Evolutionary conservation across 805 yeast species (phyloP), one percentile per base, ranked within the genome.

Genomic region (Metschnikowia aberdeeniae): DNA sequence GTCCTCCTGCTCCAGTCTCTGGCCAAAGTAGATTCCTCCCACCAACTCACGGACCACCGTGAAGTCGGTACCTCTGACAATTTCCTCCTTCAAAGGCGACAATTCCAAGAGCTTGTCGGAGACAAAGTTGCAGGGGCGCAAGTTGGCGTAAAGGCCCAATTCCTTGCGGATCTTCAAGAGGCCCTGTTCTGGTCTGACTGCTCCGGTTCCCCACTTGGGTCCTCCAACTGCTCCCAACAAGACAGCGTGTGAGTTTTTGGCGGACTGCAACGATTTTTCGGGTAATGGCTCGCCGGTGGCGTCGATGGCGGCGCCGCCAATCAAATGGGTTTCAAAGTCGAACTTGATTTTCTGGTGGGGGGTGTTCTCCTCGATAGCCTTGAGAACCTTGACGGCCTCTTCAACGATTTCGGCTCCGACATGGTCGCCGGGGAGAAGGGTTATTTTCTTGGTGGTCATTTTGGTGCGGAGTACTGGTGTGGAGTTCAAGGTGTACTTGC

Each of bases 291-390:
- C 83, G 43, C 99, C 99, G 36, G 95, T 84, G 46, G 97, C 97
- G 64, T 93, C 99, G 60, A 93, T 92, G 38, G 98, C 95, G 42
- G 98, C 97, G 60, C 99, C 99, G 53, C 99, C 99, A 57, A 93
- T 92, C 59, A 92, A 76, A 61, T 90, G 96, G 51, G 85, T 70
- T 59, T 85, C 76, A 64, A 89, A 88, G 43, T 85, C 80, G 62
- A 93, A 90, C 60, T 81, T 69, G 59, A 85, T 51, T 12, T 63
- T 42, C 36, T 62, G 66, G 57, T 56, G 49, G 26, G 74, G 73
- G 32, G 74, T 67, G 45, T 57, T 47, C 37, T 73, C 75, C 55
- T 80, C 79, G 55, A 92, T 86, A 44, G 96, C 89, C 47, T 81
- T 74, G 50, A 93, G 76, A 28, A 93, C 97, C 66, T 92, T 92